Evolutionary conservation across 1,284 basidiomycete genomes (phyloP).

Genomic region (Rhodotorula sp.): DNA sequence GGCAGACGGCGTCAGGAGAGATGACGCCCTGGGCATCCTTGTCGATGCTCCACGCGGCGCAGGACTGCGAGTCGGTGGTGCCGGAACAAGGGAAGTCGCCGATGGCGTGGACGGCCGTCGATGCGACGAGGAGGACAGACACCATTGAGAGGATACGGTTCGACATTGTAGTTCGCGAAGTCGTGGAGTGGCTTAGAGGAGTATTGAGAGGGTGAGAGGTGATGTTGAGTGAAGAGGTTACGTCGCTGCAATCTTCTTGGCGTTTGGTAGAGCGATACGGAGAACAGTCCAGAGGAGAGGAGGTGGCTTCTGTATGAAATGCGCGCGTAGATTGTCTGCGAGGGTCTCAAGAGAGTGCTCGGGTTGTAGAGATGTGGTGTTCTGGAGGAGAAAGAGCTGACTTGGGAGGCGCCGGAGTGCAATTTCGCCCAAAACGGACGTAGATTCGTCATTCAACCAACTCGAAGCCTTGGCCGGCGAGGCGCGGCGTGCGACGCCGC

Average conservation of each 20-base stretch:
- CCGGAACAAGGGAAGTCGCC: conserved; percentile 41
- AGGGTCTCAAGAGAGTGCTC: not conserved
- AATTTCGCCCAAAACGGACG: not conserved
- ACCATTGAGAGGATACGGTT: conserved; percentile 6
- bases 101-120: conserved; percentile 29
- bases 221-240: conserved; percentile 6
- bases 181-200: not conserved
- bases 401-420: too few species aligned
- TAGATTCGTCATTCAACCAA: not conserved
- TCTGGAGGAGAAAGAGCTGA: conserved; percentile 2
- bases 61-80: conserved; percentile 25
- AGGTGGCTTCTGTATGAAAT: not conserved
- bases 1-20: conserved; percentile 28
- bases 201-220: not conserved
- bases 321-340: conserved; percentile 14
- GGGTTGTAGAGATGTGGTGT: not conserved
- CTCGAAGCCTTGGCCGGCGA: not conserved
- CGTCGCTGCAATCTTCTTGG: not conserved
- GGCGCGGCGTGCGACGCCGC: not conserved
- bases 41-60: conserved; percentile 28
- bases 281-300: not conserved
- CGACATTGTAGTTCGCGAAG: not conserved
- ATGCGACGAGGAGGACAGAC: conserved; percentile 10
- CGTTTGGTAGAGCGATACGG: conserved; percentile 3
- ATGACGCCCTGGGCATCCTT: conserved; percentile 32